Evolutionary conservation across 2,329 filamentous ascomycete species (phyloP).

Genomic region (Huntiella bhutanensis): DNA sequence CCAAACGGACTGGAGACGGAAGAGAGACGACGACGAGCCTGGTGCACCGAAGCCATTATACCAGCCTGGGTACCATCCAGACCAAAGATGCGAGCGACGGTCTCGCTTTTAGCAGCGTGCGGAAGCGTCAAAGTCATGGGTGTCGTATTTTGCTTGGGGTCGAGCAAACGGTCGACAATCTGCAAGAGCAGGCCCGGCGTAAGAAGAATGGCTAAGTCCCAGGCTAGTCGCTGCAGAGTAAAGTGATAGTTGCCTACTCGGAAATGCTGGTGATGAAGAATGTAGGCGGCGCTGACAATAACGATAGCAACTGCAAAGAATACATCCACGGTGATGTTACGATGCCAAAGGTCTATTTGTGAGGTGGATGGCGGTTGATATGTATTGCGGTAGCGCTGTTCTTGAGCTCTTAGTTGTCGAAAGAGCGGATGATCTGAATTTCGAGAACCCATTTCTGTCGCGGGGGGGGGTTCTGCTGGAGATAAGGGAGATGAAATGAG

Average conservation of each 20-base stretch:
- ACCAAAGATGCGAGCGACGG: conserved; percentile 8
- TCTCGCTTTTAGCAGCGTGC: conserved; percentile 8
- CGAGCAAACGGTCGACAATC: conserved; percentile 8
- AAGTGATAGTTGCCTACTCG: conserved; percentile 5
- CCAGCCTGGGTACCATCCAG: conserved; percentile 6
- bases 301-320: neutral
- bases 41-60: conserved; percentile 6
- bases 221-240: conserved; percentile 5
- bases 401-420: too few species aligned
- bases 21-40: conserved; percentile 6
- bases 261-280: neutral
- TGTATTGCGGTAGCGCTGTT: too few species aligned
- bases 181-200: conserved; percentile 6
- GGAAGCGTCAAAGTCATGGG: conserved; percentile 9
- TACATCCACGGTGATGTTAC: too few species aligned
- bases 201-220: conserved; percentile 6
- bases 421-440: too few species aligned
- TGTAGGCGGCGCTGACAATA: conserved; percentile 1
- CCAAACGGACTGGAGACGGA: conserved; percentile 4
- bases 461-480: too few species aligned
- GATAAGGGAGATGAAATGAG: too few species aligned
- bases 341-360: too few species aligned
- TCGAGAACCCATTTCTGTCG: too few species aligned
- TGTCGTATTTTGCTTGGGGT: conserved; percentile 3
- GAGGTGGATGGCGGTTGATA: too few species aligned